These are phyloP conservation scores for Torulaspora maleeae DNA, from an alignment of 805 yeast genomes.

Conservation along the genomic window DNA sequence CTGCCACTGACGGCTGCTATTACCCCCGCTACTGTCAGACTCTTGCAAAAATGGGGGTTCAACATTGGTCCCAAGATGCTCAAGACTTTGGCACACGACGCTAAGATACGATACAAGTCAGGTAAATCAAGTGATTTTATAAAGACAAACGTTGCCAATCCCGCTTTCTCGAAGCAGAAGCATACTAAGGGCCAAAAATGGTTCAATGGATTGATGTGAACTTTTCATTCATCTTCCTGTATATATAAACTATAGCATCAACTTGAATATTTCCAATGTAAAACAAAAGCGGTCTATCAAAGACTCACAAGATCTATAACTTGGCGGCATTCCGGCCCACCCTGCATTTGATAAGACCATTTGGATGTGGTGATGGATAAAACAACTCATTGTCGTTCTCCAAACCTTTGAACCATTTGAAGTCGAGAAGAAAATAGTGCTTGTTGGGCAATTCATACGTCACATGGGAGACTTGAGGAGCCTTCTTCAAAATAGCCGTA, in stretches of 20 bases:
- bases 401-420: constrained; percentile 77
- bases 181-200: constrained; percentile 31
- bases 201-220: constrained; percentile 34
- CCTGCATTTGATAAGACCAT: constrained; percentile 83
- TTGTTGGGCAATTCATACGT: constrained; percentile 82
- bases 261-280: neutral
- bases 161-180: constrained; percentile 39
- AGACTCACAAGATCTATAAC: constrained; percentile 34
- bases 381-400: constrained; percentile 75
- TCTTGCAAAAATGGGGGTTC: constrained; percentile 73
- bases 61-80: constrained; percentile 45
- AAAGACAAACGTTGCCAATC: constrained; percentile 43
- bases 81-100: constrained; percentile 39
- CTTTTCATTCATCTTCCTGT: neutral
- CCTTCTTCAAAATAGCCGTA: constrained; percentile 57
- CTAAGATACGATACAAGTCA: constrained; percentile 33
- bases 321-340: constrained; percentile 70
- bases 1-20: constrained; percentile 89
- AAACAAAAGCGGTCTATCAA: neutral
- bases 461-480: constrained; percentile 57
- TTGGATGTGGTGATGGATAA: constrained; percentile 90
- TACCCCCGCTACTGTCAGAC: constrained; percentile 71
- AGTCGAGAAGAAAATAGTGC: constrained; percentile 78
- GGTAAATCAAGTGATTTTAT: constrained; percentile 37
- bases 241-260: constrained; percentile 1